Percentiles rank a stretch among this genome's conserved stretches.
These are phyloP conservation scores for Melampsora larici-populina DNA, from an alignment of 1,284 basidiomycete genomes.

Conservation along the genomic window DNA sequence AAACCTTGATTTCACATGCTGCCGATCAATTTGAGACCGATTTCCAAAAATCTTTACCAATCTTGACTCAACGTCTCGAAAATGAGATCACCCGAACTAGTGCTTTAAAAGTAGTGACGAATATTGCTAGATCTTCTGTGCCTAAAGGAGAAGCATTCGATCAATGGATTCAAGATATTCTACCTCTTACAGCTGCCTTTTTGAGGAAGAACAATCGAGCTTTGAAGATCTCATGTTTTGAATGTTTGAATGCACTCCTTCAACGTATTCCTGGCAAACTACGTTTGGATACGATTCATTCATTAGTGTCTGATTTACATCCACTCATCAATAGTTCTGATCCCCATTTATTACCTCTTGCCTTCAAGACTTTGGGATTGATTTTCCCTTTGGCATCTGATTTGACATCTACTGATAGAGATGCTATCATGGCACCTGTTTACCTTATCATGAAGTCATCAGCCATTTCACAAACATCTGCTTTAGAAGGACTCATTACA, in stretches of 20 bases:
- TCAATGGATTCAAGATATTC: conserved; percentile 72
- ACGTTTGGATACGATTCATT: conserved; percentile 63
- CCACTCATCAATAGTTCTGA: conserved; percentile 69
- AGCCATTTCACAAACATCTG: conserved; percentile 39
- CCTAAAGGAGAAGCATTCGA: conserved; percentile 58
- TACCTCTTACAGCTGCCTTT: conserved; percentile 73
- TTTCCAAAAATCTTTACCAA: conserved; percentile 57
- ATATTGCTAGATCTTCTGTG: conserved; percentile 56
- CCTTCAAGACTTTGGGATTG: conserved; percentile 67
- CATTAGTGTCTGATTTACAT: conserved; percentile 69
- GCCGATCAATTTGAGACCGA: conserved; percentile 62
- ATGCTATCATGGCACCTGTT: conserved; percentile 27
- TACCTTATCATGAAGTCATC: conserved; percentile 36
- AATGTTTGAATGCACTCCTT: conserved; percentile 70
- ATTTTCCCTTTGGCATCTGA: conserved; percentile 68
- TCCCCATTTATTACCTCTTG: conserved; percentile 71
- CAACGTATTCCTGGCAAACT: conserved; percentile 67
- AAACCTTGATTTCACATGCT: conserved; percentile 79
- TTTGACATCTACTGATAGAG: conserved; percentile 65
- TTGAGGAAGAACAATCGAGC: conserved; percentile 74
- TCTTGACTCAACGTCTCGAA: conserved; percentile 73
- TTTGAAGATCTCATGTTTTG: conserved; percentile 76
- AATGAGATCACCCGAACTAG: conserved; percentile 59
- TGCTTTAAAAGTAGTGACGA: conserved; percentile 57
- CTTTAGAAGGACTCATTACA: conserved; percentile 33